Base-by-base conservation (phyloP, 441 rosid species). In the Viola pubescens region DNA sequence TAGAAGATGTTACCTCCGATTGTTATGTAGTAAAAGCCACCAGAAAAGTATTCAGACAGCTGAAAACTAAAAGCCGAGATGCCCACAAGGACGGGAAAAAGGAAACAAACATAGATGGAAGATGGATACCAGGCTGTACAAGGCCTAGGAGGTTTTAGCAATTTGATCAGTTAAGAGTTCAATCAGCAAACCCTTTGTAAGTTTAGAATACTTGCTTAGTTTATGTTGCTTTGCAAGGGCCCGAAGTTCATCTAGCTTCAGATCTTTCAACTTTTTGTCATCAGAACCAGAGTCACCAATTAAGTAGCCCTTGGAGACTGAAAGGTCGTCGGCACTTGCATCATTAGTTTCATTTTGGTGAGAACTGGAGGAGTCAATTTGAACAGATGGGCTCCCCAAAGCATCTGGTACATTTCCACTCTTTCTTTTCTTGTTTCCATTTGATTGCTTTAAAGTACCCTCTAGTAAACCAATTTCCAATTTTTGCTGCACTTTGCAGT, bases 211-310 rank as follows among this genome's bases (percentile, higher is more conserved):
- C 61, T 59, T 78, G 6, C 65, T 66, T 39, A 82, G 40, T 58
- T 78, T 77, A 52, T 61, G 63, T 19, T 48, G 70, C 71, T 73
- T 81, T 3, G 82, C 91, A 56, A 85, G 60, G 63, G 61, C 52
- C 60, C 68, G 75, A 64, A 85, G 70, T 8, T 82, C 76, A 48
- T 56, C 46, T 55, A 79, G 34, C 62, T 59, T 82, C 81, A 77
- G 45, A 16, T 71, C 66, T 70, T 61, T 63, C 79, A 82, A 62
- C 52, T 59, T 64, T 68, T 52, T 60, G 45, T 41, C 64, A 49
- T 64, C 64, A 16, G 50, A 11, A 38, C 50, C 3, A 6, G 75
- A 50, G 58, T 58, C 74, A 71, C 56, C 65, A 34, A 50, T 55
- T 37, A 61, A 51, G 70, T 48, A 48, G 0, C 64, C 38, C 43